Evolutionary conservation across 2,329 filamentous ascomycete genomes (phyloP).

Genomic region (Cyphellophora europaea): DNA sequence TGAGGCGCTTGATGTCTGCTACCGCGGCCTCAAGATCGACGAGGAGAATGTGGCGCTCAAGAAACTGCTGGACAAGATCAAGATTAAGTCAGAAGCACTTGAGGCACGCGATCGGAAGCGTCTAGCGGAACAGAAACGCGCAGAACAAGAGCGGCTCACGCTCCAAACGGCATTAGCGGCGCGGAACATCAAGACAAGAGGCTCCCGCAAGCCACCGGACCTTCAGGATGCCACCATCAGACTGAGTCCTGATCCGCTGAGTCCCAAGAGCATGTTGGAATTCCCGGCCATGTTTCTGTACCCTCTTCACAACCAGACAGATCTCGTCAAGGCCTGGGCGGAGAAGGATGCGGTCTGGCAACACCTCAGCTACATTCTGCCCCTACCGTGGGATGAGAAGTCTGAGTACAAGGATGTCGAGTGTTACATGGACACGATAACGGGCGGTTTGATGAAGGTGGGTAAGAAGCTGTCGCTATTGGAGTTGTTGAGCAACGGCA

Average conservation of each 20-base stretch:
- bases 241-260: conserved; percentile 62
- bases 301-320: conserved; percentile 68
- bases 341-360: conserved; percentile 68
- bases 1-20: conserved; percentile 73
- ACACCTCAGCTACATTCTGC: conserved; percentile 78
- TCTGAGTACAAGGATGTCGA: conserved; percentile 66
- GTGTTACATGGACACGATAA: conserved; percentile 77
- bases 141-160: conserved; percentile 48
- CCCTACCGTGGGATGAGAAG: conserved; percentile 72
- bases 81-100: conserved; percentile 46
- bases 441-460: conserved; percentile 76
- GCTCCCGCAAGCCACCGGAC: conserved; percentile 65
- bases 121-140: conserved; percentile 35
- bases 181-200: conserved; percentile 59
- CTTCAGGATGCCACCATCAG: conserved; percentile 72
- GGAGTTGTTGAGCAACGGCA: conserved; percentile 65
- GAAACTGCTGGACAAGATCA: conserved; percentile 53
- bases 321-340: conserved; percentile 81
- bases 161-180: conserved; percentile 58
- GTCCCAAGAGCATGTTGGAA: conserved; percentile 59
- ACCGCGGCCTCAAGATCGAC: conserved; percentile 65
- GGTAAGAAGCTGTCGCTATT: conserved; percentile 74
- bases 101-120: conserved; percentile 49
- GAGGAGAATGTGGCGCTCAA: conserved; percentile 58
- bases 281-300: conserved; percentile 83